Evolutionary conservation across 768 basidiomycete genomes (phyloP).

Genomic region (Tricholoma saponaceum): DNA sequence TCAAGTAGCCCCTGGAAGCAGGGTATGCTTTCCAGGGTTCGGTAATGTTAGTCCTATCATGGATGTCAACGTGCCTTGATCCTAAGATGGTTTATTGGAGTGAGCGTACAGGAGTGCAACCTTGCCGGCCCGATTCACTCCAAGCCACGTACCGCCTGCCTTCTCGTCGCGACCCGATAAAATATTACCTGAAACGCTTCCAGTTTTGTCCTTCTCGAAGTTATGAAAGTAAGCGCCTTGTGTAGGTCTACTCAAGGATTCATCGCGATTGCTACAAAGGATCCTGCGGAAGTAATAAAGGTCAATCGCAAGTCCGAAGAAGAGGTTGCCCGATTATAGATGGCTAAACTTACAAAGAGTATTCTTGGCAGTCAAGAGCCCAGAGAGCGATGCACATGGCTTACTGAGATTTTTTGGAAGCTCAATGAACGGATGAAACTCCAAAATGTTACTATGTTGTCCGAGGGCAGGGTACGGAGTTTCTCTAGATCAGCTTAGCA

Average conservation of each 20-base stretch:
- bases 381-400: slow-evolving; percentile 78
- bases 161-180: slow-evolving; percentile 72
- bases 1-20: slow-evolving; percentile 66
- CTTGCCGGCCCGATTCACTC: slow-evolving; percentile 59
- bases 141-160: slow-evolving; percentile 84
- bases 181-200: slow-evolving; percentile 31
- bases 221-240: slow-evolving; percentile 62
- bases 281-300: slow-evolving; percentile 41
- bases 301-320: background rate
- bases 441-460: background rate
- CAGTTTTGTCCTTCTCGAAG: slow-evolving; percentile 37
- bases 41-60: slow-evolving; percentile 77
- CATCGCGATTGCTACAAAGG: slow-evolving; percentile 75
- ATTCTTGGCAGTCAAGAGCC: slow-evolving; percentile 71
- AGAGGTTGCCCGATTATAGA: slow-evolving; percentile 7
- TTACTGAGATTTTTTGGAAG: background rate
- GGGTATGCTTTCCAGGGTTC: slow-evolving; percentile 48
- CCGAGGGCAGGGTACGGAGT: background rate
- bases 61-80: slow-evolving; percentile 16
- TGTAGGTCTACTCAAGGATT: slow-evolving; percentile 65
- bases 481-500: background rate
- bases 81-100: slow-evolving; percentile 3
- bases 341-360: slow-evolving; percentile 61
- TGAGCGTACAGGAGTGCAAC: slow-evolving; percentile 66
- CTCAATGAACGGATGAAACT: background rate